phyloP scores from a whole-genome alignment of 192 early-diverging fungal species.

The Backusella tarrabulga region DNA sequence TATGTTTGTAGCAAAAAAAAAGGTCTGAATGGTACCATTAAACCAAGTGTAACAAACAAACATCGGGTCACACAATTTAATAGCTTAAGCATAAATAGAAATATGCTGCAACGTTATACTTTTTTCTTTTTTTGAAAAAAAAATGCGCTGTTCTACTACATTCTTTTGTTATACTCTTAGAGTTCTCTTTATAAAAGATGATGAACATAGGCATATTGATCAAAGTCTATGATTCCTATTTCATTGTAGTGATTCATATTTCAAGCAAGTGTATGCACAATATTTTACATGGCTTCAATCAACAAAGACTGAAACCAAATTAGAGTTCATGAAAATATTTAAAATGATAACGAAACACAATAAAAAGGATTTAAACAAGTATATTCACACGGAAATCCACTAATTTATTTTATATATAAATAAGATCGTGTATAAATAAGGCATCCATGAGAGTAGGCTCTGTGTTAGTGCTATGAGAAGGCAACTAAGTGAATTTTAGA shows the following conservation, averaged over 20 bases:
- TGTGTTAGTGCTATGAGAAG: background rate
- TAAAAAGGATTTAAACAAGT: background rate
- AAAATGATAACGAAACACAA: background rate
- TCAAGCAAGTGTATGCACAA: background rate
- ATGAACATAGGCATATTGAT: background rate
- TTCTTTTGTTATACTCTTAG: background rate
- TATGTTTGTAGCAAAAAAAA: background rate
- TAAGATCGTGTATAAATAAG: background rate
- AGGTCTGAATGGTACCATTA: background rate
- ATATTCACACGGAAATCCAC: background rate
- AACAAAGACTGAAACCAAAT: background rate
- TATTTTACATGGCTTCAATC: background rate
- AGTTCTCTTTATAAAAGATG: background rate
- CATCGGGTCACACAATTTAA: background rate
- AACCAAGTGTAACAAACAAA: background rate
- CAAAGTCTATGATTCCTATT: background rate
- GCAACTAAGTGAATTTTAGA: background rate
- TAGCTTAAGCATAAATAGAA: background rate
- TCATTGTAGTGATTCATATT: background rate
- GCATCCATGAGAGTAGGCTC: background rate
- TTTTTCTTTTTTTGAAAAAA: background rate
- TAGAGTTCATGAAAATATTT: background rate
- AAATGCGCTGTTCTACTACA: background rate
- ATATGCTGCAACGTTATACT: background rate
- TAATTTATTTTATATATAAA: background rate